Evolutionary conservation across 805 yeast species (phyloP).

Genomic region (Metschnikowia santaceciliae): DNA sequence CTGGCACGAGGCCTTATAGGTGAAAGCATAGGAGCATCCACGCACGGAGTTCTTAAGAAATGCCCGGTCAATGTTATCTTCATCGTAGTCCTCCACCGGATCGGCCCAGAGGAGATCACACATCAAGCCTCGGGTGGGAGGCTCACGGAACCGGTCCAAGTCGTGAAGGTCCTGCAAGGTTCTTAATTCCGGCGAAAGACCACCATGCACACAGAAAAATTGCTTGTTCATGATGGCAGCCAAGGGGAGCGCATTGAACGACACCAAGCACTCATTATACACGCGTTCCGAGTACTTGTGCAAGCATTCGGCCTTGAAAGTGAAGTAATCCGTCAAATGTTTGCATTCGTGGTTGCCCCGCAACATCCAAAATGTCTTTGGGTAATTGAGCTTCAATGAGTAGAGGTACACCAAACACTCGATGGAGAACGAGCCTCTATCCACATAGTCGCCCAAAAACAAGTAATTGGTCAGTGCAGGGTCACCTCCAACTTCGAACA

Average conservation of each 20-base stretch:
- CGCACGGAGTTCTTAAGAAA: conserved; percentile 70
- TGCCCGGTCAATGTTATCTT: conserved; percentile 38
- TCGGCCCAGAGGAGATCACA: conserved; percentile 97
- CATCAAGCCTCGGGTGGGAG: conserved; percentile 90
- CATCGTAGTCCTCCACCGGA: conserved; percentile 86
- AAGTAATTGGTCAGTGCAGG: conserved; percentile 74
- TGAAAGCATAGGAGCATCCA: conserved; percentile 89
- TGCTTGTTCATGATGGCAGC: conserved; percentile 93
- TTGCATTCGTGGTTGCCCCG: conserved; percentile 95
- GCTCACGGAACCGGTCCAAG: conserved; percentile 81
- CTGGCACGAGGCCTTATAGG: conserved; percentile 76
- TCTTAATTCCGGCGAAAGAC: conserved; percentile 80
- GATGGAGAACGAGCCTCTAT: conserved; percentile 85
- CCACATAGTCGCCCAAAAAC: conserved; percentile 93
- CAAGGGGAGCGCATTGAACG: conserved; percentile 84
- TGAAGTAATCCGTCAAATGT: conserved; percentile 90
- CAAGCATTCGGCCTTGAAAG: conserved; percentile 85
- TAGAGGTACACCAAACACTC: conserved; percentile 77
- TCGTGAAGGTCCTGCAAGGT: conserved; percentile 63
- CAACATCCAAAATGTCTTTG: conserved; percentile 70
- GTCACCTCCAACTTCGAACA: conserved; percentile 91
- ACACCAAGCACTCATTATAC: conserved; percentile 68
- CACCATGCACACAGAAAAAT: conserved; percentile 96
- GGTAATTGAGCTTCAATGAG: conserved; percentile 73
- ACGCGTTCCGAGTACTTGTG: conserved; percentile 68